Evolutionary conservation across 305 asterid species (phyloP), one percentile per base, ranked within the genome.

Genomic region (Ruellia speciosa): DNA sequence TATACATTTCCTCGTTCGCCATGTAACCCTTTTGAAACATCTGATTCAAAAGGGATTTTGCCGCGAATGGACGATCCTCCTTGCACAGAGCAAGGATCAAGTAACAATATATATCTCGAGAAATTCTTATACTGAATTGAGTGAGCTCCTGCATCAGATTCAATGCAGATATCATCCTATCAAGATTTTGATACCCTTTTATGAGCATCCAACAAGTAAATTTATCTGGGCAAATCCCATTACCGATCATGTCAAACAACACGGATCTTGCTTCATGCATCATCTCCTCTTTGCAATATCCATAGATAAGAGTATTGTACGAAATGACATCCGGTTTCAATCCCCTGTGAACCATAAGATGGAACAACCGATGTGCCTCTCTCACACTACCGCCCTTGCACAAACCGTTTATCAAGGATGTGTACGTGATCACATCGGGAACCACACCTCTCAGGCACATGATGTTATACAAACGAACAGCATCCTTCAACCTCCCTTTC

Each of bases 21-120:
- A 64, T 68, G 70, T 62, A 72, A 62, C 75, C 77, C 34, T 74
- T 60, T 59, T 57, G 54, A 46, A 72, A 56, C 67, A 82, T 76
- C 75, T 74, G 80, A n/a, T 79, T 82, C 62, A 77, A 37, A 43
- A 90, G 77, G 53, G 79, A 79, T 73, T 75, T 87, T 19, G 97
- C 96, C 4, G 95, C 96, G 79, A 81, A 85, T 54, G 97, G 96
- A 33, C 93, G 66, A 64, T 77, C 79, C 33, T 90, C 90, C 59
- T 68, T 72, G 57, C 90, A 90, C 28, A 87, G 65, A 67, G 86
- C 80, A 69, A 81, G 52, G 18, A 85, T 70, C 67, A 90, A 67
- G 62, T 76, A 75, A 70, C 75, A 70, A 59, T 83, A 85, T 14
- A 79, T 57, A 49, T 87, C 86, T 24, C 16, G 69, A 53, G 96